phyloP scores from a whole-genome alignment of 768 basidiomycete species.

The Tricholoma saponaceum region DNA sequence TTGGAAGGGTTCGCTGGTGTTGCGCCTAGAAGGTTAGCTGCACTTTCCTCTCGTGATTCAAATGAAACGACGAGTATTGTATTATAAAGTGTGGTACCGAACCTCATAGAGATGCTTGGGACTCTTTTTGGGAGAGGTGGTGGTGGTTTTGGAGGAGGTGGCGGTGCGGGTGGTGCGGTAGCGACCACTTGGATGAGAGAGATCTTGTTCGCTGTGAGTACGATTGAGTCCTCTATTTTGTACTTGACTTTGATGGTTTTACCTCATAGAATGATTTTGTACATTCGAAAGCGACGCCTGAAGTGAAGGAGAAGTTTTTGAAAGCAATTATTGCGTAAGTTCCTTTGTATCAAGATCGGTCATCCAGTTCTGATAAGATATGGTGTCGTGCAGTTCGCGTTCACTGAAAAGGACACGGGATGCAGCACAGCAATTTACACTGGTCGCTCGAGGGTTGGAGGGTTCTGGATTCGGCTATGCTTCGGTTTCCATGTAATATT shows the following conservation, averaged over 20 bases:
- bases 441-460: conserved; percentile 80
- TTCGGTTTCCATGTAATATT: conserved; percentile 47
- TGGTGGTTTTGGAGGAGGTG: conserved; percentile 19
- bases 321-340: conserved; percentile 65
- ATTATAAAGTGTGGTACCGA: conserved; percentile 59
- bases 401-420: conserved; percentile 73
- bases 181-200: conserved; percentile 67
- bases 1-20: conserved; percentile 79
- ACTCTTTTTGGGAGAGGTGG: conserved; percentile 52
- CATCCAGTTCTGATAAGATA: not conserved
- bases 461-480: conserved; percentile 86
- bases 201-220: conserved; percentile 60
- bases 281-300: conserved; percentile 64
- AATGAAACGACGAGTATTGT: not conserved
- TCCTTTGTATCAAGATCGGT: not conserved
- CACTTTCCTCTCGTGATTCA: not conserved
- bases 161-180: conserved; percentile 22
- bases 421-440: conserved; percentile 82
- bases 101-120: conserved; percentile 79
- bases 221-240: not conserved
- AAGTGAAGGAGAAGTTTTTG: conserved; percentile 76
- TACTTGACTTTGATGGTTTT: not conserved
- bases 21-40: conserved; percentile 52
- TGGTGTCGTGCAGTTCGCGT: conserved; percentile 47
- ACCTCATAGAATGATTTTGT: conserved; percentile 63